Percentiles rank a stretch among this genome's conserved stretches.
Evolutionary conservation across 768 basidiomycete species (phyloP).

Genomic region (Mycena galopus): DNA sequence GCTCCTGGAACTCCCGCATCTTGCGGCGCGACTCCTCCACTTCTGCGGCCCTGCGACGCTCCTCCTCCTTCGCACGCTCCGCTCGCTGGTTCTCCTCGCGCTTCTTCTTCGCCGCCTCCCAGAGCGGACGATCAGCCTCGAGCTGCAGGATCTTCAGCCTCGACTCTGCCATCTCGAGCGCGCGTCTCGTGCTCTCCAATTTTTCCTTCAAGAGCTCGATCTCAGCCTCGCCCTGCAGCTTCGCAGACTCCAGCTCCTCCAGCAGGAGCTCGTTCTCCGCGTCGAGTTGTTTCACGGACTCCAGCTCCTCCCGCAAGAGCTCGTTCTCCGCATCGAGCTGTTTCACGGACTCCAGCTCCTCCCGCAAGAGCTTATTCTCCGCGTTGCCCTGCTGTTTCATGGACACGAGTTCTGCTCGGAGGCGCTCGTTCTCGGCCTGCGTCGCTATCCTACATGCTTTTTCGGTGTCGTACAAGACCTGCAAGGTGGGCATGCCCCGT

Average conservation of each 20-base stretch:
- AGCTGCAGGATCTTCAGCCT: slow-evolving; percentile 32
- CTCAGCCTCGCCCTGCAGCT: slow-evolving; percentile 12
- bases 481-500: no score
- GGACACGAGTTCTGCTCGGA: not conserved
- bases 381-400: not conserved
- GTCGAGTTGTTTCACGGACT: not conserved
- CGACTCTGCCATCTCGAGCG: slow-evolving; percentile 23
- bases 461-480: slow-evolving; percentile 10
- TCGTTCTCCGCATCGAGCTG: not conserved
- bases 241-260: not conserved
- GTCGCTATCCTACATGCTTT: not conserved
- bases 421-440: not conserved
- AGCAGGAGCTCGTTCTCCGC: not conserved
- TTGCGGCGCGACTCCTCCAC: slow-evolving; percentile 20
- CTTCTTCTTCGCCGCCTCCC: slow-evolving; percentile 26
- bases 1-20: slow-evolving; percentile 26
- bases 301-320: not conserved
- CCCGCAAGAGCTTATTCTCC: not conserved
- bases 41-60: slow-evolving; percentile 14
- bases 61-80: slow-evolving; percentile 16
- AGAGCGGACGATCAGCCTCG: slow-evolving; percentile 26
- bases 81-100: slow-evolving; percentile 19
- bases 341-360: not conserved
- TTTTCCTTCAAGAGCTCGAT: slow-evolving; percentile 3
- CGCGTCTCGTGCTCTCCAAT: slow-evolving; percentile 6